Evolutionary conservation across 2,329 filamentous ascomycete species (phyloP), one percentile per base, ranked within the genome.

Genomic region (Aspergillus neoniger): DNA sequence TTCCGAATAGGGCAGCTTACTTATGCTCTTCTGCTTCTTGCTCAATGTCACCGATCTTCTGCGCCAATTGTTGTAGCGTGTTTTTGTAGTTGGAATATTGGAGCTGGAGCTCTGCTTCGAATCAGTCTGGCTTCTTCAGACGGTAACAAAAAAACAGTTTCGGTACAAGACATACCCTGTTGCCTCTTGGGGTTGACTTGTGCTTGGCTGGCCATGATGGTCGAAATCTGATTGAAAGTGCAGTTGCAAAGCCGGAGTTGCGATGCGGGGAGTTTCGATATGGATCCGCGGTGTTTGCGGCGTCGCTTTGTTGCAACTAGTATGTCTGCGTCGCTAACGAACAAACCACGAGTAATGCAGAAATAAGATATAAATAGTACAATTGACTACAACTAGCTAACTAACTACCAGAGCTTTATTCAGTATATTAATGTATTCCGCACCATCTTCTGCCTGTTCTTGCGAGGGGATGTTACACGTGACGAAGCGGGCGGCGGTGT

Each of bases 21-120:
- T 96, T 98, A 83, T 99, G 95, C 77, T 99, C 95, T 77, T 99
- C 95, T 19, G 91, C 89, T 76, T 98, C 95, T 76, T 96, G 92
- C 80, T 99, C 95, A 59, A 99, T 93, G 74, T 98, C 93, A 43
- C 95, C 95, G 69, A 99, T 97, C 77, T 96, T 98, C 73, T 92
- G 89, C 30, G 95, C 95, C 71, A 99, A 88, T 73, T 95, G 91
- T 79, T 98, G 94, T 60, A 99, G 85, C 36, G 83, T 87, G 71
- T 85, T 87, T 72, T 88, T 89, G 82, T 85, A 83, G 66, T 77
- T 82, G 43, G 77, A 75, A 69, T 82, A 83, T 65, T 82, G 80
- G 55, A 73, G 68, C 68, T 82, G 80, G 57, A 82, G 75, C 73
- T 82, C 80, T 82, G 64, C 50, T 47, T 25, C 9, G n/a, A 3